Evolutionary conservation across 1,284 basidiomycete genomes (phyloP), one percentile per base, ranked within the genome.

Genomic region (Cryptococcus depauperatus): DNA sequence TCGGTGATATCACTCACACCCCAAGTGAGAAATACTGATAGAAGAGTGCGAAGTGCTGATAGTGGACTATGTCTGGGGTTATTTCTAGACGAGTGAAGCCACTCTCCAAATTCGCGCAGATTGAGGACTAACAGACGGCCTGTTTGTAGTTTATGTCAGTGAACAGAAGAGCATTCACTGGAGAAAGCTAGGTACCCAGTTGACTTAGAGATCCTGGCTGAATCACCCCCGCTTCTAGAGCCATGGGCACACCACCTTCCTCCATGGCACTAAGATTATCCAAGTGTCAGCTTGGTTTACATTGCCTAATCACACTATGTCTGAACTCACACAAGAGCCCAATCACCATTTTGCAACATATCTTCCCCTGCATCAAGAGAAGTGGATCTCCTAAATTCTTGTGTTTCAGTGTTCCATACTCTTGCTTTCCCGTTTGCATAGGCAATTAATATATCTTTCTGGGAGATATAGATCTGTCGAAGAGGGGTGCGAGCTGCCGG

Each of bases 381-480:
- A 73, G 88, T 86, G 0, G 88, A 86, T 32, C 91, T 74, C 73
- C 89, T 79, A 57, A 97, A 84, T 61, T 95, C 90, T 42, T 79
- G 78, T 0, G 82, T 84, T 48, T 80, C 78, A n/a, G 84, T 72
- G 62, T 95, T 86, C 90, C 93, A 98, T 1, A 92, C 71, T 25
- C 93, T 75, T 3, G 85, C 85, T 45, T 83, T 80, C 3, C 78
- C 79, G 52, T 87, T 82, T 2, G 75, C 75, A 62, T 95, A 97
- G 1, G 83, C 72, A 5, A 93, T 71, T 38, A 95, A 62, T 21
- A 97, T 69, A 53, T 87, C 82, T 45, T 84, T 77, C 13, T 76
- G 80, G 2, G 79, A 77, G 2, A 88, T 67, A 54, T 81, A 86
- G 19, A 93, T 69, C 28, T 76, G 72, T 16, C 74, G 71, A 10